Conservation (phyloP, 371 early-diverging fungal species). For the Mycotypha africana region DNA sequence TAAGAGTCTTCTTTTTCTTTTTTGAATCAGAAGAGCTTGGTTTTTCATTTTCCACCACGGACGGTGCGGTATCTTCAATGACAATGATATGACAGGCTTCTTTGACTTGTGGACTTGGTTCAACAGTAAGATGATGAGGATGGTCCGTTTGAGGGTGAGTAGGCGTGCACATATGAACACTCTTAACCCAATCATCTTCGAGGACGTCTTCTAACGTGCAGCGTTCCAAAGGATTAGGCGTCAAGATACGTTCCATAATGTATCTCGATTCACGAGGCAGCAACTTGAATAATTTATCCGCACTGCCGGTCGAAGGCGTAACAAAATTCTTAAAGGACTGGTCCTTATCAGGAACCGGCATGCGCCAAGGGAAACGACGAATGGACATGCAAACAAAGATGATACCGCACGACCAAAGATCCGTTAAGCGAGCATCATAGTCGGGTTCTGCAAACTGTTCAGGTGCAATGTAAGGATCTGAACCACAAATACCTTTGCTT, state of each 20-base stretch:
- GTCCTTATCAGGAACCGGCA: slow-evolving; percentile 49
- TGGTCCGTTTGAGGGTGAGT: slow-evolving; percentile 26
- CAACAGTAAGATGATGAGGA: slow-evolving; percentile 38
- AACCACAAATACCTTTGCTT: slow-evolving; percentile 72
- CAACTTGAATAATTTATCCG: slow-evolving; percentile 31
- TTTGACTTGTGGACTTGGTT: slow-evolving; percentile 21
- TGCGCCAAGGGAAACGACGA: slow-evolving; percentile 72
- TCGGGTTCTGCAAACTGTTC: slow-evolving; percentile 61
- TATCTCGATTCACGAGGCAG: slow-evolving; percentile 43
- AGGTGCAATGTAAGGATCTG: slow-evolving; percentile 89
- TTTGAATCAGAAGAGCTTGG: background rate
- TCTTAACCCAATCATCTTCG: slow-evolving; percentile 53
- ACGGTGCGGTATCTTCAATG: slow-evolving; percentile 3
- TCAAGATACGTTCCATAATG: slow-evolving; percentile 43
- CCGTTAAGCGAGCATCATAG: slow-evolving; percentile 64
- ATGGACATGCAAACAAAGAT: slow-evolving; percentile 72
- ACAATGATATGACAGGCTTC: slow-evolving; percentile 22
- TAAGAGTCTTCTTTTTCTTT: slow-evolving; percentile 2
- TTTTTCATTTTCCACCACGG: slow-evolving; percentile 4
- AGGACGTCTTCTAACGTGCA: slow-evolving; percentile 41
- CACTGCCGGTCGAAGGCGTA: slow-evolving; percentile 4
- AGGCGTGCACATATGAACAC: slow-evolving; percentile 42
- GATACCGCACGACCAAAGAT: slow-evolving; percentile 75
- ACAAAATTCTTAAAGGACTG: slow-evolving; percentile 33
- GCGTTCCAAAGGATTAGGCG: slow-evolving; percentile 45